These are phyloP conservation scores for Plasmodium relictum DNA, from an alignment of 169 alveolate genomes.

Conservation along the genomic window DNA sequence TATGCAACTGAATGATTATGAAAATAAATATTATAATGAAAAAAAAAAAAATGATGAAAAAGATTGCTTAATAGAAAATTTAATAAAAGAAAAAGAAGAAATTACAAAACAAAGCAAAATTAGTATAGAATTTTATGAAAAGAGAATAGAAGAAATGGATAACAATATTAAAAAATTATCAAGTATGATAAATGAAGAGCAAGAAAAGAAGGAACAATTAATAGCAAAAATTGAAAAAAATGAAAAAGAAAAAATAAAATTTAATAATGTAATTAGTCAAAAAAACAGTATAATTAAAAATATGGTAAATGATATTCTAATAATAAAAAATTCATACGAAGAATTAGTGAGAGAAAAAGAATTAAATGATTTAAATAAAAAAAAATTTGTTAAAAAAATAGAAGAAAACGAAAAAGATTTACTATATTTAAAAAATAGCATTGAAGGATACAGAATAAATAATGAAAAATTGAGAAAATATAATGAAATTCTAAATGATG, in stretches of 20 bases:
- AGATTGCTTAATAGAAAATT: constrained; percentile 1
- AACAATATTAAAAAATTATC: constrained; percentile 1
- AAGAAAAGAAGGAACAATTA: constrained; percentile 5
- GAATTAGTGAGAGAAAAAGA: constrained; percentile 60
- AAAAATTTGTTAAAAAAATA: constrained; percentile 22
- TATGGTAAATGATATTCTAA: constrained; percentile 57
- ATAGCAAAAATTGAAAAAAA: constrained; percentile 13
- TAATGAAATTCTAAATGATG: constrained; percentile 38
- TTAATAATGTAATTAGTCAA: constrained; percentile 15
- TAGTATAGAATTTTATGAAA: not conserved
- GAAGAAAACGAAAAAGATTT: constrained; percentile 35
- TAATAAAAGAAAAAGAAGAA: constrained; percentile 12
- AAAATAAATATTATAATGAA: constrained; percentile 16
- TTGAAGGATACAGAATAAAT: constrained; percentile 20
- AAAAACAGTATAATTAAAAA: constrained; percentile 50
- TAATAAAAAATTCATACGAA: constrained; percentile 63
- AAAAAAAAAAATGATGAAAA: constrained; percentile 38
- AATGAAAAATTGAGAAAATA: constrained; percentile 32
- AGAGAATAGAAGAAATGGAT: not conserved
- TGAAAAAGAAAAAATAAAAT: constrained; percentile 13
- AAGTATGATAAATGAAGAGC: constrained; percentile 4
- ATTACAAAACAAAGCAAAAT: not conserved
- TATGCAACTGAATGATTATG: constrained; percentile 12
- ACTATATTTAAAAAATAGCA: constrained; percentile 18
- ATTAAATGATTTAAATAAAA: constrained; percentile 30